A percentile compares a stretch with the other conserved stretches of the same genome.
Evolutionary conservation across 2,329 filamentous ascomycete genomes (phyloP).

Genomic region (Rutstroemia sydowiana): DNA sequence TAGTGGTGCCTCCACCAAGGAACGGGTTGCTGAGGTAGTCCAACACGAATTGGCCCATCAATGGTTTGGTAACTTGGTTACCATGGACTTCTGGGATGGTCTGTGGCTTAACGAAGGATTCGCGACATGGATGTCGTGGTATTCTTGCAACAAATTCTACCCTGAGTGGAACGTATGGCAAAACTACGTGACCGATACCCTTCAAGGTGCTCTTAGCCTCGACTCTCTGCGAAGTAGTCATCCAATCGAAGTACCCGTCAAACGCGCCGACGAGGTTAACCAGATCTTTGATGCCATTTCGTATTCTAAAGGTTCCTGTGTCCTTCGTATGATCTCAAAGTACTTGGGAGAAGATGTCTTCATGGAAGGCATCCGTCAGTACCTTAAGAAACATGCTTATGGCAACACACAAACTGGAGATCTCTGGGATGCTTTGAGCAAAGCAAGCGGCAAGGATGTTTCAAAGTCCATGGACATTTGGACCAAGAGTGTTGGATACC

Average conservation of each 20-base stretch:
- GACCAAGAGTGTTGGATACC: conserved; percentile 95
- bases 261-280: conserved; percentile 91
- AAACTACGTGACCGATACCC: conserved; percentile 84
- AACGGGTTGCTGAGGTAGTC: conserved; percentile 89
- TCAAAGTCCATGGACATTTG: conserved; percentile 88
- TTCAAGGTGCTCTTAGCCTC: conserved; percentile 78
- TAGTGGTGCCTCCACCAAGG: conserved; percentile 80
- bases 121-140: conserved; percentile 89
- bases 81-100: conserved; percentile 98
- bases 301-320: conserved; percentile 93
- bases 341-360: conserved; percentile 90
- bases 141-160: conserved; percentile 89
- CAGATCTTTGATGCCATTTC: conserved; percentile 98
- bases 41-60: conserved; percentile 96
- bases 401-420: conserved; percentile 89
- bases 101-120: conserved; percentile 95
- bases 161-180: conserved; percentile 99
- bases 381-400: conserved; percentile 95
- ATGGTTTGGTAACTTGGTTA: conserved; percentile 96
- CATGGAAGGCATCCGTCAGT: conserved; percentile 82
- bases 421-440: conserved; percentile 79
- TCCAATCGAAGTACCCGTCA: conserved; percentile 92
- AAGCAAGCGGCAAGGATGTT: conserved; percentile 86
- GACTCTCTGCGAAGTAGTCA: conserved; percentile 92
- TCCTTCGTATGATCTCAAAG: conserved; percentile 94